phyloP scores from a whole-genome alignment of 495 filamentous ascomycete genomes.

The Aspergillus ellipticus region DNA sequence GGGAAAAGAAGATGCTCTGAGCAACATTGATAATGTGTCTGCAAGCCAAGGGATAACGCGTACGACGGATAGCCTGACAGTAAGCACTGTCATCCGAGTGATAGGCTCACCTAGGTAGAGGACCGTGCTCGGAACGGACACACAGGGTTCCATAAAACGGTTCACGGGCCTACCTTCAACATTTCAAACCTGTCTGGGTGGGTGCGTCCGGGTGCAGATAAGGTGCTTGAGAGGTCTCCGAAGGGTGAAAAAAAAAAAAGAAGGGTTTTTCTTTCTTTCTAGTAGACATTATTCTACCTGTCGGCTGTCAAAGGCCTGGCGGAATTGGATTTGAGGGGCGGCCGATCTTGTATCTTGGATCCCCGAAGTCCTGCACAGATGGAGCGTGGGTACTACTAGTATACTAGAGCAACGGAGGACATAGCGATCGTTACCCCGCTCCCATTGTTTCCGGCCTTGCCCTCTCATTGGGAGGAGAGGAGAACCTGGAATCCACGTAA shows the following conservation, averaged over 20 bases:
- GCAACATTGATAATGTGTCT: neutral
- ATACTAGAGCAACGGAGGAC: neutral
- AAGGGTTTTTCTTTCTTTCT: neutral
- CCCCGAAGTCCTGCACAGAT: neutral
- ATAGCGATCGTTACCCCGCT: slow-evolving; percentile 13
- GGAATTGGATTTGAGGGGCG: neutral
- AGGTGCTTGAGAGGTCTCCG: neutral
- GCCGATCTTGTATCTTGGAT: slow-evolving; percentile 1
- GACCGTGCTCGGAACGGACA: neutral
- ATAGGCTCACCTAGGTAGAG: neutral
- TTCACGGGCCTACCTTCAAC: slow-evolving; percentile 1
- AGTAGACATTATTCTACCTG: neutral
- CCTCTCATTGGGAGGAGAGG: slow-evolving; percentile 11
- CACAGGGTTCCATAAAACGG: slow-evolving; percentile 1
- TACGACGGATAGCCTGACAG: neutral
- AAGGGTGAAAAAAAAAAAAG: neutral
- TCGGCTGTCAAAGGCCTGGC: neutral
- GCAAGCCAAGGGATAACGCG: neutral
- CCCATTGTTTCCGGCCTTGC: slow-evolving; percentile 6
- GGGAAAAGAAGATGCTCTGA: neutral
- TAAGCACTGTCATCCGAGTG: neutral
- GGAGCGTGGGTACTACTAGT: neutral
- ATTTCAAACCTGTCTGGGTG: neutral
- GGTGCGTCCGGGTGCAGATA: neutral
- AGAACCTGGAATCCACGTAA: slow-evolving; percentile 1